These are phyloP conservation scores for Extremus antarcticus DNA, from an alignment of 495 filamentous ascomycete genomes.

Conservation along the genomic window DNA sequence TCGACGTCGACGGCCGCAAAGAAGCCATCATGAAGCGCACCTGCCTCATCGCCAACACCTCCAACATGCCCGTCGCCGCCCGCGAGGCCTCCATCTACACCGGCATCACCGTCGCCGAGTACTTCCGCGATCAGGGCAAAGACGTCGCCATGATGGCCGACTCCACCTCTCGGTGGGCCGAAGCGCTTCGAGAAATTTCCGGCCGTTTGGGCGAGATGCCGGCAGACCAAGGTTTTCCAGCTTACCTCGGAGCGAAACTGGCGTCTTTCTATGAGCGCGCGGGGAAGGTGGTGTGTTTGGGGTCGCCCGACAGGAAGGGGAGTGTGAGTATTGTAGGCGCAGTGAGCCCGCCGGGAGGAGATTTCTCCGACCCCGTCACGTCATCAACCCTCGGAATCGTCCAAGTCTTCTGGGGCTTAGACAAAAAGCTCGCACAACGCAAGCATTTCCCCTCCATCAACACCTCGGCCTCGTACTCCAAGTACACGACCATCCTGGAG, in stretches of 20 bases:
- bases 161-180: conserved; percentile 95
- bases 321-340: conserved; percentile 97
- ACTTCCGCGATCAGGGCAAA: conserved; percentile 97
- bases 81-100: conserved; percentile 99
- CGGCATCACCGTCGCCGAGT: conserved; percentile 94
- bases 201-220: conserved; percentile 99
- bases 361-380: conserved; percentile 98
- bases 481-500: conserved; percentile 80
- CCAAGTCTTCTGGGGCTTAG: conserved; percentile 98
- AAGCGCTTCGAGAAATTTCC: conserved; percentile 96
- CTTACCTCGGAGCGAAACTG: conserved; percentile 91
- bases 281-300: conserved; percentile 72
- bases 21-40: conserved; percentile 99
- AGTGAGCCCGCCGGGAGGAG: conserved; percentile 93
- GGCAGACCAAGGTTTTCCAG: conserved; percentile 98
- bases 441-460: conserved; percentile 99
- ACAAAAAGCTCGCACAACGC: conserved; percentile 97
- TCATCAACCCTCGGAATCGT: conserved; percentile 91
- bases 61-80: conserved; percentile 98
- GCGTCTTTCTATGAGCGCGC: conserved; percentile 99
- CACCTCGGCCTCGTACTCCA: conserved; percentile 90
- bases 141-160: conserved; percentile 99
- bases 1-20: conserved; percentile 79
- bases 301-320: conserved; percentile 75
- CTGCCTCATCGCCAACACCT: conserved; percentile 95